Conservation (phyloP, 768 basidiomycete species). For the Mycena galopus region DNA sequence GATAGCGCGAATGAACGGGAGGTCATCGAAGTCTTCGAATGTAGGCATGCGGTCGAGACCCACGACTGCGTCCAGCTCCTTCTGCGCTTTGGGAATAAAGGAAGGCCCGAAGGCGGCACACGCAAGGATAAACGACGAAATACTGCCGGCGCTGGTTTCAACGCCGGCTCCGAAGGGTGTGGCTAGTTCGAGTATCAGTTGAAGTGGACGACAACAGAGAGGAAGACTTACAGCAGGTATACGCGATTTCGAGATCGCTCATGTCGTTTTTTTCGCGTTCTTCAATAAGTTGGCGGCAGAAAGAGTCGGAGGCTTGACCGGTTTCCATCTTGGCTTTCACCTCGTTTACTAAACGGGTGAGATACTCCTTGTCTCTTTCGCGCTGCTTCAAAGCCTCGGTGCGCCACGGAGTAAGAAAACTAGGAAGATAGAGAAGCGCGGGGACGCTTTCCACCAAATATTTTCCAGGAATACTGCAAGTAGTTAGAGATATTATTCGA, state of each 20-base stretch:
- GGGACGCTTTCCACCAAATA: conserved; percentile 64
- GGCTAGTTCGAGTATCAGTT: conserved; percentile 6
- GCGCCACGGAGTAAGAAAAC: conserved; percentile 33
- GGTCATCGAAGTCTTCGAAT: no score
- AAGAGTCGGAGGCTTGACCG: conserved; percentile 55
- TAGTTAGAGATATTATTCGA: not conserved
- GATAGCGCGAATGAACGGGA: no score
- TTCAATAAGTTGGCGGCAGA: no score
- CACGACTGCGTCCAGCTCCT: conserved; percentile 53
- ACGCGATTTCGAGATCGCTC: conserved; percentile 58
- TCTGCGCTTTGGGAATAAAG: conserved; percentile 55
- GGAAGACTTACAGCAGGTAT: conserved; percentile 49
- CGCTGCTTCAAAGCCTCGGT: conserved; percentile 40
- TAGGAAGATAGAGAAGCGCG: conserved; percentile 61
- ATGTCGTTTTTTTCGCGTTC: conserved; percentile 53
- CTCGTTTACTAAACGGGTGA: conserved; percentile 55
- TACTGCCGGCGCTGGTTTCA: conserved; percentile 56
- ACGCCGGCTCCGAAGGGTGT: conserved; percentile 62
- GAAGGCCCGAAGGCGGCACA: conserved; percentile 28
- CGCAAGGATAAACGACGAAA: conserved; percentile 49
- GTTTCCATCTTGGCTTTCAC: conserved; percentile 56
- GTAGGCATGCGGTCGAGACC: conserved; percentile 54
- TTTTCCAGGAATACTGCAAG: conserved; percentile 59
- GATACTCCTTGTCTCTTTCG: conserved; percentile 53
- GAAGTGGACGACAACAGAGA: not conserved